phyloP scores from a whole-genome alignment of 2,329 filamentous ascomycete genomes.

The Xylariaceae sp. region DNA sequence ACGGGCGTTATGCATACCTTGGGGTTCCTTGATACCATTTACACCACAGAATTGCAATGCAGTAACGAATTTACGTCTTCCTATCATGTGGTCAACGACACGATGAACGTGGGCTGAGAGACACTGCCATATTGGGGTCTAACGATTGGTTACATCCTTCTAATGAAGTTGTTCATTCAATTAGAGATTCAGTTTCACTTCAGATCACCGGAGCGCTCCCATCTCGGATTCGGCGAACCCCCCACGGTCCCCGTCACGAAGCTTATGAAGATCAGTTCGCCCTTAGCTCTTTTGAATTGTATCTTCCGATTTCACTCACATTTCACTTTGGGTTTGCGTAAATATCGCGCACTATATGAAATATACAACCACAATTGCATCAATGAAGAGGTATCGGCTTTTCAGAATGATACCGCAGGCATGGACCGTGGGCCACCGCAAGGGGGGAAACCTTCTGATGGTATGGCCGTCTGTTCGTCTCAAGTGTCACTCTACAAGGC shows the following conservation, averaged over 20 bases:
- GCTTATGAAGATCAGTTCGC: constrained; percentile 8
- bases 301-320: constrained; percentile 4
- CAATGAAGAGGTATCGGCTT: constrained; percentile 3
- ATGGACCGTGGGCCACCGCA: constrained; percentile 1
- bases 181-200: not conserved
- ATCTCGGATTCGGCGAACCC: not conserved
- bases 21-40: constrained; percentile 16
- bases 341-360: constrained; percentile 11
- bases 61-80: constrained; percentile 31
- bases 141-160: not conserved
- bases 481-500: not conserved
- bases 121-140: not conserved
- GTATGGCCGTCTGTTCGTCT: not conserved
- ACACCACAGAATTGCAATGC: constrained; percentile 23
- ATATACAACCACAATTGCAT: constrained; percentile 21
- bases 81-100: constrained; percentile 3
- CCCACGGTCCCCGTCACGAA: constrained; percentile 4
- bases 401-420: not conserved
- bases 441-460: not conserved
- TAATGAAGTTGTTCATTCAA: not conserved
- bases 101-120: not conserved
- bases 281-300: constrained; percentile 6
- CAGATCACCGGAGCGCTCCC: not conserved
- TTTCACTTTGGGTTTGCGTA: constrained; percentile 5
- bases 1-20: constrained; percentile 22